Conservation (phyloP, 441 rosid species). For the Syzygium malaccense region DNA sequence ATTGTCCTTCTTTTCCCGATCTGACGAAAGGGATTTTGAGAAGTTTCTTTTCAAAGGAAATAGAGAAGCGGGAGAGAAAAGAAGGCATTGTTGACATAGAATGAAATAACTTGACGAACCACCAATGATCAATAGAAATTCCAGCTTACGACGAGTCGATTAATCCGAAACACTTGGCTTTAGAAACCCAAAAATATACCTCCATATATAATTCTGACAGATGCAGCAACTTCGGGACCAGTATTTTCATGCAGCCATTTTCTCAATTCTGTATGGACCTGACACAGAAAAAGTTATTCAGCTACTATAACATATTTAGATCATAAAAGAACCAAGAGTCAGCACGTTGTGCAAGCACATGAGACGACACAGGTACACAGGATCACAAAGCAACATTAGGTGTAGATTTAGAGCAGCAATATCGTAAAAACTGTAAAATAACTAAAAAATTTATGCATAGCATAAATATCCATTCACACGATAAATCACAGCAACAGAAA, state of each 20-base stretch:
- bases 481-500: not conserved
- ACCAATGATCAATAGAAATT: not conserved
- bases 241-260: constrained; percentile 55
- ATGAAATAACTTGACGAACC: not conserved
- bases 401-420: not conserved
- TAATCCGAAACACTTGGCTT: not conserved
- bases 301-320: not conserved
- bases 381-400: not conserved
- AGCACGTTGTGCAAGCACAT: not conserved
- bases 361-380: not conserved
- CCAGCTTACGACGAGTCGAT: not conserved
- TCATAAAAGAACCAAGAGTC: not conserved
- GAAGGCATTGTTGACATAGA: not conserved
- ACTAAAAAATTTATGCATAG: not conserved
- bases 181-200: constrained; percentile 23
- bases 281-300: not conserved
- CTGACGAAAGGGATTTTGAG: not conserved
- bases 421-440: not conserved
- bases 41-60: not conserved
- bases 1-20: not conserved
- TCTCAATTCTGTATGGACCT: constrained; percentile 60
- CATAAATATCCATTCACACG: not conserved
- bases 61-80: not conserved
- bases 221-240: constrained; percentile 44
- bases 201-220: constrained; percentile 66